Conservation (phyloP, 228 moss, liverwort and hornwort genomes). For the Sphagnum magellanicum region DNA sequence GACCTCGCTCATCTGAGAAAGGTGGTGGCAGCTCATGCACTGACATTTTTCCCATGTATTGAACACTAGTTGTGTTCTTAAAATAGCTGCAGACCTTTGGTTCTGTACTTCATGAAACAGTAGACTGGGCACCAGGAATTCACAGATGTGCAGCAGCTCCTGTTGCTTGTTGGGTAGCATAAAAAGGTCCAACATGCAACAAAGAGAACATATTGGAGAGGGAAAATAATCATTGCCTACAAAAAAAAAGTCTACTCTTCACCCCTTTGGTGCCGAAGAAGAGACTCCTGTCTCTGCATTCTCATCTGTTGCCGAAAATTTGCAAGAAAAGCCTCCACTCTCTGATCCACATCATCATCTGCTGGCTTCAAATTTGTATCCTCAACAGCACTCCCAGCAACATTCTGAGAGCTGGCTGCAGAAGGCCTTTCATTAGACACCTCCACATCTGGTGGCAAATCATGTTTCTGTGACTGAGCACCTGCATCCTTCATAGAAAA, state of each 20-base stretch:
- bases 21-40: not conserved
- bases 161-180: not conserved
- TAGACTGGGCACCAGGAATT: not conserved
- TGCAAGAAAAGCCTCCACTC: constrained; percentile 5
- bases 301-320: constrained; percentile 6
- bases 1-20: not conserved
- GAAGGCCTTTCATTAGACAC: not conserved
- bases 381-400: not conserved
- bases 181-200: not conserved
- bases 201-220: not conserved
- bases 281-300: constrained; percentile 1
- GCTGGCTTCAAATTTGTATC: constrained; percentile 1
- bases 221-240: not conserved
- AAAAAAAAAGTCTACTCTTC: not conserved
- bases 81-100: not conserved
- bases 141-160: not conserved
- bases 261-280: constrained; percentile 2
- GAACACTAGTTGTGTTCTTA: not conserved
- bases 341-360: constrained; percentile 8
- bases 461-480: not conserved
- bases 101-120: not conserved
- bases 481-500: not conserved
- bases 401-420: not conserved
- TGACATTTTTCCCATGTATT: not conserved
- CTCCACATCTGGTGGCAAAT: not conserved